Evolutionary conservation across 306 rosid genomes (phyloP), one percentile per base, ranked within the genome.

Genomic region (Fragaria nilgerrensis): DNA sequence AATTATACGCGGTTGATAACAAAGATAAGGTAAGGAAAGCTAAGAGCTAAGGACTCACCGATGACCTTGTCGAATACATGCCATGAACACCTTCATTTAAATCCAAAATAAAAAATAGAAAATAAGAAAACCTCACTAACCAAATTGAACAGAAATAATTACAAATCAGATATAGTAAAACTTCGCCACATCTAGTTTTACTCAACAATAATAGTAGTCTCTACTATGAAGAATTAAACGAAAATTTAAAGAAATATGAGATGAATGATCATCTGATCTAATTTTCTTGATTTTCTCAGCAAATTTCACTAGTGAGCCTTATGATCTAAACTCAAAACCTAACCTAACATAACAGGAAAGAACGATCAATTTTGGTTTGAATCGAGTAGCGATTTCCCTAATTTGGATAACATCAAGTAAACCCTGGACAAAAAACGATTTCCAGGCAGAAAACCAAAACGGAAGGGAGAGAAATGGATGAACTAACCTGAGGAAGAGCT

Each of bases 11-110:
- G 10, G 63, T 70, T 39, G 34, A 75, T 39, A 14, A 74, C 68
- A 77, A 27, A 50, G 36, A 41, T 79, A 23, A 39, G 39, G n/a
- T 37, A 36, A 36, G 7, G 39, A 74, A 53, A 19, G 64, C 47
- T 34, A 44, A 37, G 75, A 19, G 49, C 39, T 34, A 44, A 37
- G 75, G 76, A 81, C 88, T 87, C 77, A 90, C 98, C 92, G 87
- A 27, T 85, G 87, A 29, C 98, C 96, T 43, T 89, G 87, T 81
- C 81, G 85, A 79, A 94, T 79, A 85, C 98, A 92, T 37, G 98
- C 93, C 98, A 94, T 94, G 88, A 90, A 88, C 78, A 94, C 92
- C 98, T 94, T 85, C 83, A 82, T 52, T 78, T 48, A 74, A 74
- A 78, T 72, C 58, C 52, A 36, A 36, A 36, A 36, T 36, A 36